A percentile compares a stretch with the other conserved stretches of the same genome.
Conservation (phyloP, 257 asterid species). For the Jacaranda copaia region DNA sequence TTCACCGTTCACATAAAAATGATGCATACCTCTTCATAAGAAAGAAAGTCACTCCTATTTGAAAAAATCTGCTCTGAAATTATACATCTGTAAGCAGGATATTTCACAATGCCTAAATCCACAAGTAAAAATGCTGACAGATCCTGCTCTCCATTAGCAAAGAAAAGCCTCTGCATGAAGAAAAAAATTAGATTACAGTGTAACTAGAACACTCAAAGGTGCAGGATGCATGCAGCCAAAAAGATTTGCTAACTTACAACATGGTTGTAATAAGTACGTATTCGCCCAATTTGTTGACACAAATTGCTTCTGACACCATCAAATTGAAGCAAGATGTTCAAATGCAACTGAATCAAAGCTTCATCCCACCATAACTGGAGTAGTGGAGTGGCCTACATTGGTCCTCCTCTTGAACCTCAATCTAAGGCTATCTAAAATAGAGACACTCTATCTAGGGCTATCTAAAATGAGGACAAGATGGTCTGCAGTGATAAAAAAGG, state of each 20-base stretch:
- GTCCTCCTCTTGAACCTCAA: not conserved
- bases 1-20: constrained; percentile 16
- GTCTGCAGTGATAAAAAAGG: not conserved
- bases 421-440: not conserved
- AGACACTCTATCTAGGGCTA: not conserved
- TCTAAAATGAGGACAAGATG: not conserved
- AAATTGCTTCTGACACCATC: not conserved
- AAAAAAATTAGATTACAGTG: constrained; percentile 34
- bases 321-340: not conserved
- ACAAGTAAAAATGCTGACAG: constrained; percentile 88
- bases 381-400: not conserved
- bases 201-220: constrained; percentile 30
- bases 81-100: constrained; percentile 85
- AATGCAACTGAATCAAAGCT: constrained; percentile 12
- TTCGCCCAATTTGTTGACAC: not conserved
- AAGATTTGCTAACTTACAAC: constrained; percentile 5
- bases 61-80: constrained; percentile 64
- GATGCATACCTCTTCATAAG: constrained; percentile 82
- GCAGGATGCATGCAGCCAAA: not conserved
- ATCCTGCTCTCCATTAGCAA: constrained; percentile 95
- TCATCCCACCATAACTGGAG: constrained; percentile 6
- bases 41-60: constrained; percentile 68
- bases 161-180: constrained; percentile 86
- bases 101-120: constrained; percentile 85
- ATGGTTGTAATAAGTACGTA: not conserved